Base-by-base conservation (phyloP, 164 flowering plant species). In the Houttuynia cordata region DNA sequence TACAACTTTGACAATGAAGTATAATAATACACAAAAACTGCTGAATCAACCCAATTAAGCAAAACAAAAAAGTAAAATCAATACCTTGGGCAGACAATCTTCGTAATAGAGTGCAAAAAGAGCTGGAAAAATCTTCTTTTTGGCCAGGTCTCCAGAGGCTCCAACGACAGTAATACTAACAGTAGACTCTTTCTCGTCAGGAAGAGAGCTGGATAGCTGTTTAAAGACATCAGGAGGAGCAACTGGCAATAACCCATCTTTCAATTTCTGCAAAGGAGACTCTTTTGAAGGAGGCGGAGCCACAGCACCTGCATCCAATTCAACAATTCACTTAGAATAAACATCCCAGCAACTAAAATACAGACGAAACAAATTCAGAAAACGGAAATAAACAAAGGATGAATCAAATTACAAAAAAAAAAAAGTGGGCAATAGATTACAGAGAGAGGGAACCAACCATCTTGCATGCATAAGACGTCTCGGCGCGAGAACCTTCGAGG, bases 81-180 rank as follows among this genome's bases (percentile, higher is more conserved):
- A 17, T 45, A 87, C 96, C 87, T 87, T 62, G 40, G 96, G 92
- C 8, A 91, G 82, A 62, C 83, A 84, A 67, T 58, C 94, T 69
- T 88, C 96, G 49, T 88, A 88, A 66, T 73, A 86, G 58, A 91
- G 90, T 6, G 94, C 97, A 60, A 91, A 91, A 66, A 88, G 90
- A 19, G 96, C 97, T 55, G 97, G 97, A 69, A 88, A 88, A 56
- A 88, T 91, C 79, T 91, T 91, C 85, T 91, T 91, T 79, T 82
- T 88, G 42, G 97, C 97, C 71, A 91, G 91, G 74, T 91, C 97
- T n/a, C 97, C 97, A 40, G 97, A 91, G 7, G 97, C 97, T 53
- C 97, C 97, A 70, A 91, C 93, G 41, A 91, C 90, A 47, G 91
- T 88, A 41, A 91, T 86, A 65, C 91, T 88, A 62, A 88, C 85